phyloP scores from a whole-genome alignment of 306 rosid genomes.

The Quercus cerris region DNA sequence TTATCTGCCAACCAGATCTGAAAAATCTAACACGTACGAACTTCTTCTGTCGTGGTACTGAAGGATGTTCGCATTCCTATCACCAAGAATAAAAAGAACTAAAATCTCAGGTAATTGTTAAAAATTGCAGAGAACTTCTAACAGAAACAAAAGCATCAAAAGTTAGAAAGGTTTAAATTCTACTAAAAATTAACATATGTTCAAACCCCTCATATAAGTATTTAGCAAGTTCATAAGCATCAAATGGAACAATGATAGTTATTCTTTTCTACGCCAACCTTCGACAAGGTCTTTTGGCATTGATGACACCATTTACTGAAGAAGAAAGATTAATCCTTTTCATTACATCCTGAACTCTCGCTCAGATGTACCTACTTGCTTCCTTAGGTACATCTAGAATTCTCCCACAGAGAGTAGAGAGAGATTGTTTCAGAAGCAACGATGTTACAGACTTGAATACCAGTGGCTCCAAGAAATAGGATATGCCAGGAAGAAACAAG shows the following conservation, averaged over 20 bases:
- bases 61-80: constrained; percentile 88
- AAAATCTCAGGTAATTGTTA: constrained; percentile 12
- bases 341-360: not conserved
- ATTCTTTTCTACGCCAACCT: constrained; percentile 4
- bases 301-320: not conserved
- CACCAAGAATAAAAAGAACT: constrained; percentile 9
- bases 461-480: not conserved
- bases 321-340: not conserved
- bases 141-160: constrained; percentile 5
- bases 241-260: not conserved
- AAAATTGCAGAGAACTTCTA: constrained; percentile 1
- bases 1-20: constrained; percentile 97
- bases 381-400: not conserved
- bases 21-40: constrained; percentile 73
- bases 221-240: constrained; percentile 8
- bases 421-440: not conserved
- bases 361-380: not conserved
- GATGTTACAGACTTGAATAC: not conserved
- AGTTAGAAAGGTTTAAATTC: not conserved
- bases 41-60: constrained; percentile 63
- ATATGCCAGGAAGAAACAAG: no score
- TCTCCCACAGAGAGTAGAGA: not conserved
- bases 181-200: not conserved
- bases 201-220: constrained; percentile 7
- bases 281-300: not conserved